Evolutionary conservation across 179 eudicot species (phyloP).

Genomic region (Silene vulgaris): DNA sequence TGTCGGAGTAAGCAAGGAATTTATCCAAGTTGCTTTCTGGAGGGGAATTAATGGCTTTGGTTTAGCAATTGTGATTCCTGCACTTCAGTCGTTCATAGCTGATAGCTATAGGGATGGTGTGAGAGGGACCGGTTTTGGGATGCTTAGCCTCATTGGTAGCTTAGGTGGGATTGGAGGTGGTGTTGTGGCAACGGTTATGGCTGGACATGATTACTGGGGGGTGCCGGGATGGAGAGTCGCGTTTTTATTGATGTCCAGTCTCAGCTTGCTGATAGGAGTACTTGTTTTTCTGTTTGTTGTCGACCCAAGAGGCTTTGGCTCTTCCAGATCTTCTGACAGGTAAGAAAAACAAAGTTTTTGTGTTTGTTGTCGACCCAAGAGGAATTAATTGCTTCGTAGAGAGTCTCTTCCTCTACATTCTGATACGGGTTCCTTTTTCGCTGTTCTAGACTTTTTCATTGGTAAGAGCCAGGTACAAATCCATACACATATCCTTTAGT

Average conservation of each 20-base stretch:
- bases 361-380: too few relatives aligned
- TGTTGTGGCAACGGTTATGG: slow-evolving; percentile 80
- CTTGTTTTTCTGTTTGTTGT: slow-evolving; percentile 72
- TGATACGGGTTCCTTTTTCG: background rate
- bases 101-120: slow-evolving; percentile 71
- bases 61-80: slow-evolving; percentile 87
- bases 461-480: background rate
- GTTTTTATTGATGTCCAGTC: slow-evolving; percentile 57
- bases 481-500: background rate
- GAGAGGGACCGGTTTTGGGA: slow-evolving; percentile 86
- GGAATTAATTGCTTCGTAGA: too few relatives aligned
- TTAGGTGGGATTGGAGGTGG: slow-evolving; percentile 92
- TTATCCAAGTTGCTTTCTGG: slow-evolving; percentile 75
- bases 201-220: slow-evolving; percentile 67
- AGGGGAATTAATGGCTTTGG: slow-evolving; percentile 90
- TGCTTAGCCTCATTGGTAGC: slow-evolving; percentile 66
- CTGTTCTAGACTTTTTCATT: background rate
- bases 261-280: slow-evolving; percentile 59
- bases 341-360: slow-evolving; percentile 15
- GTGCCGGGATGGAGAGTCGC: slow-evolving; percentile 86
- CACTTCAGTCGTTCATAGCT: slow-evolving; percentile 88
- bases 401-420: background rate
- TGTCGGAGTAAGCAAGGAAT: slow-evolving; percentile 71
- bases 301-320: slow-evolving; percentile 54
- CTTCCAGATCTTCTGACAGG: slow-evolving; percentile 44